Evolutionary conservation across 164 flowering plant species (phyloP).

Genomic region (Cinnamomum micranthum): DNA sequence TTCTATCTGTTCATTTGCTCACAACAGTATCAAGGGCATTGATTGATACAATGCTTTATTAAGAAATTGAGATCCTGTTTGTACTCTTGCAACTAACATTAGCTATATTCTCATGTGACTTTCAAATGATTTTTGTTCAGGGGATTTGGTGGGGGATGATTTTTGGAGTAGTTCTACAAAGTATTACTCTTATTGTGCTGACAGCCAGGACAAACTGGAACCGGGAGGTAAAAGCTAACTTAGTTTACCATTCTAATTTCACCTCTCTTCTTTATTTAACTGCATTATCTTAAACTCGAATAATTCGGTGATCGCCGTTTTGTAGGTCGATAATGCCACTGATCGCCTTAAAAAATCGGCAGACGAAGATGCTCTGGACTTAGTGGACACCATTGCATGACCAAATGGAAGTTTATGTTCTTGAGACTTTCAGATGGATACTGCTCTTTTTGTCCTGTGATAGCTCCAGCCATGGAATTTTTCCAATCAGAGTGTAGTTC

Average conservation of each 20-base stretch:
- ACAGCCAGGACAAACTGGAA: slow-evolving; percentile 21
- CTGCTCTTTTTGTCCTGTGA: not conserved
- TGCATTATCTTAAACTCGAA: too few relatives aligned
- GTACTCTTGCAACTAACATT: too few relatives aligned
- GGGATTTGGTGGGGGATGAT: slow-evolving; percentile 31
- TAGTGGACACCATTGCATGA: slow-evolving; percentile 8
- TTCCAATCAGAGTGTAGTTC: too few relatives aligned
- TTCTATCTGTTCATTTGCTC: too few relatives aligned
- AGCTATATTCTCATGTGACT: not conserved
- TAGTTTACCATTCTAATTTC: not conserved
- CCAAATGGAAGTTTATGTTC: not conserved
- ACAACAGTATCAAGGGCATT: too few relatives aligned
- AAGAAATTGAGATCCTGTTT: too few relatives aligned
- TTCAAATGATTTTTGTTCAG: slow-evolving; percentile 3
- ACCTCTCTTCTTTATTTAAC: not conserved
- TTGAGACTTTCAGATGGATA: not conserved
- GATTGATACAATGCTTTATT: too few relatives aligned
- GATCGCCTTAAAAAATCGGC: slow-evolving; percentile 13
- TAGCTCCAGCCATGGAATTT: too few relatives aligned
- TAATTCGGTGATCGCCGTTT: not conserved
- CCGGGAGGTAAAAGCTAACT: slow-evolving; percentile 9
- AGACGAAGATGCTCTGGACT: slow-evolving; percentile 5
- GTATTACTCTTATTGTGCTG: slow-evolving; percentile 13
- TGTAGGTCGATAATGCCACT: slow-evolving; percentile 11
- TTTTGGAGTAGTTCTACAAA: slow-evolving; percentile 18